These are phyloP conservation scores for Elongisporangium anandrum DNA, from an alignment of 352 stramenopile species.

Conservation along the genomic window DNA sequence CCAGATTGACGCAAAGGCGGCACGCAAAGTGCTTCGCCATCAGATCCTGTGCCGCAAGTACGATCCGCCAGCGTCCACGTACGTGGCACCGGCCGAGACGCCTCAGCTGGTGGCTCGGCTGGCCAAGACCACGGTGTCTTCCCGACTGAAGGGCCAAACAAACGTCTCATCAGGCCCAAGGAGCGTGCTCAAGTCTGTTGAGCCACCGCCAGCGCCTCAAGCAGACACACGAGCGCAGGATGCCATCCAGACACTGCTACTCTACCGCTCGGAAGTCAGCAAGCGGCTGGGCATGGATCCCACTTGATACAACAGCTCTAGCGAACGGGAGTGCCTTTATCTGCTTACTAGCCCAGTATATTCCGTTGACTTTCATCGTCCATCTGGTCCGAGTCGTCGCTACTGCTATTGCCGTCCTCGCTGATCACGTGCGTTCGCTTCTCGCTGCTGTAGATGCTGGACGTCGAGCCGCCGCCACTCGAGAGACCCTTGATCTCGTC, in stretches of 20 bases:
- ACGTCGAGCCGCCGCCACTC: conserved; percentile 1
- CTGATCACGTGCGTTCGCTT: background rate
- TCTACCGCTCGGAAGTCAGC: conserved; percentile 61
- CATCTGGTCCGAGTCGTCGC: conserved; percentile 18
- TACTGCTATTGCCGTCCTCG: conserved; percentile 14
- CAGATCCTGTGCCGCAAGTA: conserved; percentile 57
- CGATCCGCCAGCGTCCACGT: conserved; percentile 31
- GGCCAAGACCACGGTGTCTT: conserved; percentile 55
- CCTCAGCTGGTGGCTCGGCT: conserved; percentile 35
- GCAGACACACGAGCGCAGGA: conserved; percentile 34
- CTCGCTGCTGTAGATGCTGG: conserved; percentile 1
- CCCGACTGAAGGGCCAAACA: conserved; percentile 27
- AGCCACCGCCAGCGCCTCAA: conserved; percentile 1
- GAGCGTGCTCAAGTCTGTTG: background rate
- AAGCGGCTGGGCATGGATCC: conserved; percentile 36
- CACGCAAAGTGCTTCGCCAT: conserved; percentile 38
- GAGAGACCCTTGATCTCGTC: conserved; percentile 23
- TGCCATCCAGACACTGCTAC: conserved; percentile 52
- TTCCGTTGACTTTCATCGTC: conserved; percentile 21
- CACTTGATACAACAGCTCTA: conserved; percentile 16
- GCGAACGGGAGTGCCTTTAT: background rate
- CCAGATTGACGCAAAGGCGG: conserved; percentile 16
- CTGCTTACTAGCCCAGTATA: conserved; percentile 24
- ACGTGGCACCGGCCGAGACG: conserved; percentile 26
- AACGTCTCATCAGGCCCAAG: background rate